Evolutionary conservation across 106 monocot genomes (phyloP), one percentile per base, ranked within the genome.

Genomic region (Allium sativum): DNA sequence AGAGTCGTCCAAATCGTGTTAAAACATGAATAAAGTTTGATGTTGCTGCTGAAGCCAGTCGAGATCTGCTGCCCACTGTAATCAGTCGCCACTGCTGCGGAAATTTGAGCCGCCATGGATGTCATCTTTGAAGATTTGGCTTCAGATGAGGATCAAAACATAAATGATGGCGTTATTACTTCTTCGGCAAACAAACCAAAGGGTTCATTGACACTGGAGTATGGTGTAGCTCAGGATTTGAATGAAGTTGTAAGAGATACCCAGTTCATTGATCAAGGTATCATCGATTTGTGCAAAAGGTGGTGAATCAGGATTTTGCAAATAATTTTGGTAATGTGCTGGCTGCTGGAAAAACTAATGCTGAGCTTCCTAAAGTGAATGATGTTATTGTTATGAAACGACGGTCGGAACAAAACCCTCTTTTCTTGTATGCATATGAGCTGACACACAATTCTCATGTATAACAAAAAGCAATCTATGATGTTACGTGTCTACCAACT

Each of bases 81-180:
- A n/a, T n/a, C n/a, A n/a, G n/a, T n/a, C n/a, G n/a, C n/a, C n/a
- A n/a, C n/a, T n/a, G n/a, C n/a, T n/a, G n/a, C n/a, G n/a, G n/a
- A n/a, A n/a, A n/a, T n/a, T n/a, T n/a, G n/a, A n/a, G n/a, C n/a
- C n/a, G n/a, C n/a, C n/a, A n/a, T n/a, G n/a, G 66, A 66, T 44
- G 68, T 50, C 45, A 72, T 68, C 76, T 18, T 31, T 65, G 51
- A 44, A 51, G 64, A 52, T 65, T 79, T 77, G 53, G 68, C 67
- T 13, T 82, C 77, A 44, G 75, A 87, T 71, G 75, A 80, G 55
- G 87, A 87, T 61, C 72, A 59, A 48, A 70, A 77, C 67, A 64
- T 72, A 67, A 55, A 48, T 65, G 18, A 64, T 61, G 66, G 65
- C 44, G 76, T 65, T 67, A 46, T 55, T 21, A 66, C 72, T 52